Evolutionary conservation across 768 basidiomycete genomes (phyloP).

Genomic region (Pulveroboletus frians): DNA sequence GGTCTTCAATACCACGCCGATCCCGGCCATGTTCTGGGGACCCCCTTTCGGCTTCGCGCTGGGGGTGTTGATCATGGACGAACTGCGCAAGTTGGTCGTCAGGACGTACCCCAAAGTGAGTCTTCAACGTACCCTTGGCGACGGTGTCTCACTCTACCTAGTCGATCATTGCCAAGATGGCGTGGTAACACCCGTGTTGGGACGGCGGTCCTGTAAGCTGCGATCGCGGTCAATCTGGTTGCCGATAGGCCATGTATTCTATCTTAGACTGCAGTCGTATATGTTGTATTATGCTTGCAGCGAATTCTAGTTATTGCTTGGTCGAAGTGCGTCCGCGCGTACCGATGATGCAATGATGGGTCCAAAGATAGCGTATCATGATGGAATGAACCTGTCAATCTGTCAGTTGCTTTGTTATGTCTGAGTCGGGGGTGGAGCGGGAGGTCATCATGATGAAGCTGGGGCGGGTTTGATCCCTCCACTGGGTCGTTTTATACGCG

Average conservation of each 20-base stretch:
- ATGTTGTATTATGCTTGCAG: not conserved
- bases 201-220: not conserved
- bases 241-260: not conserved
- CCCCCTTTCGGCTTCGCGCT: conserved; percentile 42
- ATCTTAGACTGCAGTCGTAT: too few species aligned
- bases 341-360: too few species aligned
- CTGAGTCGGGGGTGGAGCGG: too few species aligned
- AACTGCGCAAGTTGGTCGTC: conserved; percentile 41
- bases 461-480: too few species aligned
- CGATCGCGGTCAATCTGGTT: not conserved
- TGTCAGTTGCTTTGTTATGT: too few species aligned
- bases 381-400: too few species aligned
- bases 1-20: conserved; percentile 40
- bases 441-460: too few species aligned
- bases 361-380: too few species aligned
- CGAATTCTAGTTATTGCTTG: not conserved
- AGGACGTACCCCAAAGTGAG: conserved; percentile 40
- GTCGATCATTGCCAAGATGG: conserved; percentile 37
- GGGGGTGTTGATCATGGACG: conserved; percentile 39
- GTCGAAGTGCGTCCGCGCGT: too few species aligned
- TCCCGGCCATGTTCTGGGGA: conserved; percentile 46
- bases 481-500: too few species aligned
- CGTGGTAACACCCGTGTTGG: conserved; percentile 27
- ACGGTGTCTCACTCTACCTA: conserved; percentile 14
- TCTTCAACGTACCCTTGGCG: not conserved